Conservation (phyloP, 2,329 filamentous ascomycete species). For the Diplodia scrobiculata region DNA sequence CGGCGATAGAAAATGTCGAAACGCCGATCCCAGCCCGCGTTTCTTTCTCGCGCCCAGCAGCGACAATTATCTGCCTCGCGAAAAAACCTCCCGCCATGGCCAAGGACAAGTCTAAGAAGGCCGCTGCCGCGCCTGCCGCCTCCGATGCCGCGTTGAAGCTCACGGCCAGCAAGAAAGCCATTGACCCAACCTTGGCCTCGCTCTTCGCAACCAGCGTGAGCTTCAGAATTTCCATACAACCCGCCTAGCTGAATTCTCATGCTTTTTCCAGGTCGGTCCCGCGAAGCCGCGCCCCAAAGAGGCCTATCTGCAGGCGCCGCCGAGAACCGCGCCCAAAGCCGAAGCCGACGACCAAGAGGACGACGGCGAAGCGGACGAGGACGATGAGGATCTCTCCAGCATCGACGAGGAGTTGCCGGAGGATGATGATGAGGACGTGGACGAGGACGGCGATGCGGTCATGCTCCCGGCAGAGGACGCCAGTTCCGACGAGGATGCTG, state of each 20-base stretch:
- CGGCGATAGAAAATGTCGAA: constrained; percentile 23
- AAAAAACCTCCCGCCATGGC: constrained; percentile 35
- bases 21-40: constrained; percentile 23
- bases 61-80: background rate
- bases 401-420: constrained; percentile 36
- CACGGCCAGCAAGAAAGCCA: constrained; percentile 40
- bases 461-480: constrained; percentile 31
- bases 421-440: constrained; percentile 35
- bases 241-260: constrained; percentile 1
- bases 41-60: constrained; percentile 17
- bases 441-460: constrained; percentile 33
- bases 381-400: constrained; percentile 33
- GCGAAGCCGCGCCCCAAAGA: constrained; percentile 45
- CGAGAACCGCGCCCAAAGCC: constrained; percentile 34
- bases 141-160: constrained; percentile 32
- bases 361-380: constrained; percentile 41
- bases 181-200: constrained; percentile 51
- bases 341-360: constrained; percentile 59
- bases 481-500: constrained; percentile 31
- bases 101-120: constrained; percentile 36
- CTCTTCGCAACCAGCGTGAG: constrained; percentile 51
- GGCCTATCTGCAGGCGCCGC: constrained; percentile 43
- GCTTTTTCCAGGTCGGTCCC: constrained; percentile 39
- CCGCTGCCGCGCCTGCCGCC: background rate
- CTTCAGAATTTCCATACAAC: constrained; percentile 26